These are phyloP conservation scores for Penicillium salamii DNA, from an alignment of 495 filamentous ascomycete genomes.

Conservation along the genomic window DNA sequence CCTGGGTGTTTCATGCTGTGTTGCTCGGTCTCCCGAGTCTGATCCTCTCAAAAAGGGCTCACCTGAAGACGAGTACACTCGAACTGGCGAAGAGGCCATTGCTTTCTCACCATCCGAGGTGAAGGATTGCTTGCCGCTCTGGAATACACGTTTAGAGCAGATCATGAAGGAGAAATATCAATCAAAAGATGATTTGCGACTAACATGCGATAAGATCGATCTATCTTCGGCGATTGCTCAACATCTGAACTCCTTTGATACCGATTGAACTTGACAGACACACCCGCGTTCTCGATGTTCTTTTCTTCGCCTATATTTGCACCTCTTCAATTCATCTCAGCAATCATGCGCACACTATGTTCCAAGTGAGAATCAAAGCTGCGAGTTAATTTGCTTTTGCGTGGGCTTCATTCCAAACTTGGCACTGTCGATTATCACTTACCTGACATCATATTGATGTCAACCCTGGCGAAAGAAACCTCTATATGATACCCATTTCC, in stretches of 20 bases:
- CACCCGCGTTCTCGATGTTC: background rate
- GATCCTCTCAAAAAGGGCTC: slow-evolving; percentile 2
- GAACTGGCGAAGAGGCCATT: background rate
- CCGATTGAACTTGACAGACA: background rate
- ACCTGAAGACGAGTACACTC: slow-evolving; percentile 20
- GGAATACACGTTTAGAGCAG: slow-evolving; percentile 11
- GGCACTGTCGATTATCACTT: background rate
- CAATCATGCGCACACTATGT: too few species aligned
- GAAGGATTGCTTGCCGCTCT: slow-evolving; percentile 6
- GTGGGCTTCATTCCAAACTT: background rate
- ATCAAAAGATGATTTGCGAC: background rate
- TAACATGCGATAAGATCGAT: slow-evolving; percentile 3
- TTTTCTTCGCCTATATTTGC: too few species aligned
- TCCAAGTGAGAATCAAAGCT: too few species aligned
- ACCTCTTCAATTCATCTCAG: too few species aligned
- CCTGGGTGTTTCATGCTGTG: slow-evolving; percentile 12
- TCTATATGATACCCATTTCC: too few species aligned
- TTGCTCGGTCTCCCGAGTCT: slow-evolving; percentile 6
- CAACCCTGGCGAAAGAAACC: slow-evolving; percentile 7
- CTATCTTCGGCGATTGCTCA: background rate
- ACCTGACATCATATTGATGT: slow-evolving; percentile 22
- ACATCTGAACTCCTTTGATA: background rate
- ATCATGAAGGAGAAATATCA: slow-evolving; percentile 11
- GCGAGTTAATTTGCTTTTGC: background rate
- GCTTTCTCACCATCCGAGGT: slow-evolving; percentile 3